Evolutionary conservation across 2,329 filamentous ascomycete species (phyloP).

Genomic region (Fusarium napiforme): DNA sequence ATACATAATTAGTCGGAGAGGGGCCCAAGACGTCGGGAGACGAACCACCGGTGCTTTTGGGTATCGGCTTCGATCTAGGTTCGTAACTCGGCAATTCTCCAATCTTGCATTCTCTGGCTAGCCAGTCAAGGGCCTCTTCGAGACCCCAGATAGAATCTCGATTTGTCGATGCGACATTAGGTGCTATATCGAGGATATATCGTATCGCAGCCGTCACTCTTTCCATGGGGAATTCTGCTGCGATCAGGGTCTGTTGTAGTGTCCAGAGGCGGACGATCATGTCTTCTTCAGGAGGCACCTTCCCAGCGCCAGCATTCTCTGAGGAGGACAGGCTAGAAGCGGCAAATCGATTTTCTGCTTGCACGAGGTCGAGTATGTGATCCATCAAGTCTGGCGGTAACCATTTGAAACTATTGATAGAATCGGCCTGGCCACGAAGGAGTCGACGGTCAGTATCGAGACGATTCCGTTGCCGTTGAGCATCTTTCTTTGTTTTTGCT

Average conservation of each 20-base stretch:
- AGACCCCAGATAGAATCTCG: conserved; percentile 84
- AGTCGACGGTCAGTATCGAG: conserved; percentile 88
- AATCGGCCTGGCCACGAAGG: conserved; percentile 80
- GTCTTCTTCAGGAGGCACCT: conserved; percentile 78
- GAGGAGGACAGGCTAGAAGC: conserved; percentile 59
- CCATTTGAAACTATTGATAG: conserved; percentile 80
- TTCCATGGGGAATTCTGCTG: conserved; percentile 73
- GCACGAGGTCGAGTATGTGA: conserved; percentile 78
- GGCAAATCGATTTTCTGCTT: conserved; percentile 70
- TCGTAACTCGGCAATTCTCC: conserved; percentile 80
- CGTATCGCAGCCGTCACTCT: conserved; percentile 73
- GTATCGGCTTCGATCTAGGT: conserved; percentile 47
- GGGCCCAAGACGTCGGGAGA: neutral
- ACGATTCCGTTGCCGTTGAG: conserved; percentile 77
- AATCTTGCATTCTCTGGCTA: conserved; percentile 78
- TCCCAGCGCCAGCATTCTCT: conserved; percentile 58
- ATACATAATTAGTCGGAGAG: neutral
- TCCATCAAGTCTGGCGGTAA: conserved; percentile 82
- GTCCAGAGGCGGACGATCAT: conserved; percentile 85
- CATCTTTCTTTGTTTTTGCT: conserved; percentile 81
- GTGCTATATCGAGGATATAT: conserved; percentile 73
- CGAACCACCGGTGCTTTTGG: conserved; percentile 52
- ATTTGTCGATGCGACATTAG: conserved; percentile 64
- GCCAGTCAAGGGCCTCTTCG: conserved; percentile 89
- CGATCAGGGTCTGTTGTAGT: conserved; percentile 76